Evolutionary conservation across 1,284 basidiomycete genomes (phyloP), one percentile per base, ranked within the genome.

Genomic region (Mycosarcoma mackinlayi): DNA sequence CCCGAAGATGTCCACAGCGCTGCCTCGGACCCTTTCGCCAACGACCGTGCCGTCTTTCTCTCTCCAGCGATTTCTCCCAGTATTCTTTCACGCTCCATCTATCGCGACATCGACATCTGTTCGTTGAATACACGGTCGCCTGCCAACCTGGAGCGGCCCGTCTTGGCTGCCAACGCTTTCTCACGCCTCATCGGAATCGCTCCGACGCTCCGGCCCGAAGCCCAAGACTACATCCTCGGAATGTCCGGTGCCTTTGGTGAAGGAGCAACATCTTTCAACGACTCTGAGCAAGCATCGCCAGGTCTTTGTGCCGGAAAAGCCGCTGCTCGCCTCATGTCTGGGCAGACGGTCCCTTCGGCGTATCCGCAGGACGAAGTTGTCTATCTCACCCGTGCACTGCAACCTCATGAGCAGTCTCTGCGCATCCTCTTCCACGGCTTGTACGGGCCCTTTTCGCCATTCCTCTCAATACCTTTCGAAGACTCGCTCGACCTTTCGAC

Each of bases 21-120:
- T 4, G 10, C 63, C 11, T 34, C 49, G 2, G 34, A 70, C 40
- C 39, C 42, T 3, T 59, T 60, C 49, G 45, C 39, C 56, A 69
- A 70, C 28, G 61, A 60, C n/a, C 67, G 61, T 8, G 57, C 67
- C 37, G 41, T 70, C 31, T 60, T 70, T 14, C 57, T 70, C 23
- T 60, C 67, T 6, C 54, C 60, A 8, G 52, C 61, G 11, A 60
- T 70, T 38, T 59, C 61, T 3, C 67, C 67, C 13, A 49, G 61
- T 31, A 9, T 45, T n/a, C 52, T 70, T 33, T 49, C 57, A 5
- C 46, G 46, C 19, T 57, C 53, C 28, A 50, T 71, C 40, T 71
- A 71, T 34, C 51, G 67, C 16, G 57, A 61, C 46, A 44, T 71
- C 10, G 53, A 62, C 21, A 65, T 71, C 18, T 51, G 49, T 31